phyloP scores from a whole-genome alignment of 129 eudicot species.

The Saussurea involucrata region DNA sequence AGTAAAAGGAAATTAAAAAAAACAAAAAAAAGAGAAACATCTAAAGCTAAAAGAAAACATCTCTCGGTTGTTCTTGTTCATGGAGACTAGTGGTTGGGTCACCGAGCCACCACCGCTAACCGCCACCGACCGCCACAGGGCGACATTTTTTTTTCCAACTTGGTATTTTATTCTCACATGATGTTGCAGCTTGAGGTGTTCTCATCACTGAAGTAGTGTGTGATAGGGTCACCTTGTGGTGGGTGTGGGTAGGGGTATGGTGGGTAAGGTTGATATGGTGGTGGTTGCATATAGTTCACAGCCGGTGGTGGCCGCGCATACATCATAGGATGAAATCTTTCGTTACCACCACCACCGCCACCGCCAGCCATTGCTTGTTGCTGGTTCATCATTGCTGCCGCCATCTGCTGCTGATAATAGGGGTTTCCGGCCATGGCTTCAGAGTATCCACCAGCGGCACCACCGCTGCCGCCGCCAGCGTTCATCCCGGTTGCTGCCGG shows the following conservation, averaged over 20 bases:
- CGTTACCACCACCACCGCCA: slow-evolving; percentile 37
- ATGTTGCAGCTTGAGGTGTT: slow-evolving; percentile 81
- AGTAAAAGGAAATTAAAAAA: slow-evolving; percentile 20
- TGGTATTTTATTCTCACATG: slow-evolving; percentile 53
- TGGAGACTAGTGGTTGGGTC: slow-evolving; percentile 25
- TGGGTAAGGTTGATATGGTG: slow-evolving; percentile 30
- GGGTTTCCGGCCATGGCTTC: slow-evolving; percentile 67
- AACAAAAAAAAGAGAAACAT: slow-evolving; percentile 9
- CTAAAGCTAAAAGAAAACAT: slow-evolving; percentile 32
- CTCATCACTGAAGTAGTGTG: slow-evolving; percentile 77
- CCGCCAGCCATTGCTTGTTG: slow-evolving; percentile 30
- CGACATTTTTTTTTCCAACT: neutral
- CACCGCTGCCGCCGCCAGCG: slow-evolving; percentile 34
- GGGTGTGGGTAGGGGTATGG: slow-evolving; percentile 48
- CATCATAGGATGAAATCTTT: slow-evolving; percentile 94
- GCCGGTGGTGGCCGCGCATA: slow-evolving; percentile 91
- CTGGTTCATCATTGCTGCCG: slow-evolving; percentile 77
- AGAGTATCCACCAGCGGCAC: slow-evolving; percentile 35
- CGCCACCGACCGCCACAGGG: slow-evolving; percentile 6
- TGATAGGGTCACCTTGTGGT: slow-evolving; percentile 59
- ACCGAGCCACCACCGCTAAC: slow-evolving; percentile 21
- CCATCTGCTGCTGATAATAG: slow-evolving; percentile 60
- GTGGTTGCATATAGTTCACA: slow-evolving; percentile 81
- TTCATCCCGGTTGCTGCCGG: slow-evolving; percentile 52
- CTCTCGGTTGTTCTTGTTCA: slow-evolving; percentile 38